Base-by-base conservation (phyloP, 441 rosid species). In the Populus hybrid region DNA sequence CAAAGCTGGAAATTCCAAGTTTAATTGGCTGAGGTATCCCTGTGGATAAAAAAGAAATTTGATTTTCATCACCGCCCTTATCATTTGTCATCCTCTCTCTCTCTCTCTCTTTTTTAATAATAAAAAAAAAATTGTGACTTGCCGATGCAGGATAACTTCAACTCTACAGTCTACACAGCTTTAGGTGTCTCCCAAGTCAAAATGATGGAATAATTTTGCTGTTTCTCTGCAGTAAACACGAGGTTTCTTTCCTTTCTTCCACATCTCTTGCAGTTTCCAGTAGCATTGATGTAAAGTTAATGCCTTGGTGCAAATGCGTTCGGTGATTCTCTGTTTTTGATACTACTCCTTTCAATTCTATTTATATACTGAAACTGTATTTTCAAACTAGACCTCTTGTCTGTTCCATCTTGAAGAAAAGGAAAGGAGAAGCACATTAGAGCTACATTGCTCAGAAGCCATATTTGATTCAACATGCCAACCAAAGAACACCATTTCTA, bases 241-340 rank as follows among this genome's bases (percentile, higher is more conserved):
- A 0, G 50, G 50, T 65, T 76, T 29, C 35, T 65, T 76, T 29
- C 35, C 14, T 12, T 68, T 53, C 50, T 42, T 9, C 12, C 50
- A 9, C 10, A 10, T 61, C 63, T 40, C 20, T 70, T 35, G 7
- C 40, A 38, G 63, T 31, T 33, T 76, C 65, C 33, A 42, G 14
- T 64, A 12, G 53, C 72, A 68, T 68, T 69, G 38, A 56, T 31
- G 65, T 69, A 61, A 59, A 76, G 38, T 70, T 76, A 12, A 71
- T 64, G 23, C 50, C 16, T 64, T 77, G 61, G 38, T 71, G 75
- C 38, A 45, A 65, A 64, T 71, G 69, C 29, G 65, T 35, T 61
- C 8, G 9, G 29, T n/a, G 29, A 56, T 53, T 76, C 24, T 65
- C 45, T 67, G 5, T 76, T 26, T 12, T 56, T 9, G 31, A 14